Evolutionary conservation across 106 monocot genomes (phyloP).

Genomic region (Dendrobium huoshanense): DNA sequence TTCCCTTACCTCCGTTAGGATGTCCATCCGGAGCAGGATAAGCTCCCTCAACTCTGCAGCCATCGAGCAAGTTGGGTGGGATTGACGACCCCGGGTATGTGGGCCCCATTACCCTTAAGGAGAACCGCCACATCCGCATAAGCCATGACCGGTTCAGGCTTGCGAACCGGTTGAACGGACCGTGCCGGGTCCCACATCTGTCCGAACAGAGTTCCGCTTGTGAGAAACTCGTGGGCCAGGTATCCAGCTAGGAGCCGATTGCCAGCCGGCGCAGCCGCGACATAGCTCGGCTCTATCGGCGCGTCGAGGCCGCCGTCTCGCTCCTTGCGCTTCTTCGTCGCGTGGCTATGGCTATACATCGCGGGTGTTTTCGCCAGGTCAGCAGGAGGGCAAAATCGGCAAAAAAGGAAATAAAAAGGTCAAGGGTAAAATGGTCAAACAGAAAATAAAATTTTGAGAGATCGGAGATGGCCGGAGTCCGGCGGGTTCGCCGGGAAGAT

Average conservation of each 20-base stretch:
- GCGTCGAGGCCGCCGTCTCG: constrained; percentile 7
- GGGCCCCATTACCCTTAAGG: constrained; percentile 44
- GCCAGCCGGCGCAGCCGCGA: constrained; percentile 3
- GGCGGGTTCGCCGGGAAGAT: background rate
- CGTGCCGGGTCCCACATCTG: constrained; percentile 9
- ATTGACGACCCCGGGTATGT: constrained; percentile 51
- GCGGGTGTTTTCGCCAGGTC: constrained; percentile 29
- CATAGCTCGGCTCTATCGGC: background rate
- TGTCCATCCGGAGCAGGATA: background rate
- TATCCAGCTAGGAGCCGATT: constrained; percentile 73
- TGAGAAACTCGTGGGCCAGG: constrained; percentile 85
- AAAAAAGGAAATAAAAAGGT: background rate
- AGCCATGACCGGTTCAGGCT: background rate
- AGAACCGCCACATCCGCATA: constrained; percentile 41
- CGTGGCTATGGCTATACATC: constrained; percentile 18
- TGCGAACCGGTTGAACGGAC: background rate
- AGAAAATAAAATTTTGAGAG: background rate
- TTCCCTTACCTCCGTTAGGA: background rate
- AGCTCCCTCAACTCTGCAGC: constrained; percentile 24
- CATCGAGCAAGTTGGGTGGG: constrained; percentile 52
- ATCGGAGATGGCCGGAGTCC: background rate
- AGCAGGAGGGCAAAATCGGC: background rate
- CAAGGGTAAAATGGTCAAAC: background rate
- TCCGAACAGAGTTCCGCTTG: constrained; percentile 51
- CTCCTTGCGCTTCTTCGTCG: constrained; percentile 65